phyloP scores from a whole-genome alignment of 2,329 filamentous ascomycete species.

The Aureobasidium sp. region DNA sequence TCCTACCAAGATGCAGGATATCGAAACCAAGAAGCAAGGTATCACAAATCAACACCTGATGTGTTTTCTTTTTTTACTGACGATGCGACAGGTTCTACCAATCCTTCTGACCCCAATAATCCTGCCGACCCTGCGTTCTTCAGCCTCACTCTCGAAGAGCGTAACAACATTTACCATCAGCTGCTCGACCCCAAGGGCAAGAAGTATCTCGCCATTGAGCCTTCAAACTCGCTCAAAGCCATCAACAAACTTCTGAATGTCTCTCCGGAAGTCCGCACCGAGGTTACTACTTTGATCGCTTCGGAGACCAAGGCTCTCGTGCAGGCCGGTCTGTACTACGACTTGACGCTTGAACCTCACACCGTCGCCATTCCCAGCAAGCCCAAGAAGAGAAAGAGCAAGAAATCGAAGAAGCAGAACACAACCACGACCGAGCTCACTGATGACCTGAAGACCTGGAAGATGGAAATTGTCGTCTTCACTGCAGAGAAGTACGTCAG shows the following conservation, averaged over 20 bases:
- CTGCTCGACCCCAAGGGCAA: neutral
- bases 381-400: neutral
- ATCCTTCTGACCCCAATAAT: neutral
- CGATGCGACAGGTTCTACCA: neutral
- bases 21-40: neutral
- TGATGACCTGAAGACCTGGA: neutral
- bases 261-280: neutral
- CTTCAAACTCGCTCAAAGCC: neutral
- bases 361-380: neutral
- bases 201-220: neutral
- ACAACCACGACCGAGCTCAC: neutral
- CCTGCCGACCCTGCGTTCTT: neutral
- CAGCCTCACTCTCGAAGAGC: neutral
- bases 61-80: neutral
- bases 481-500: neutral
- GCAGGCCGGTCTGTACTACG: neutral
- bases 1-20: neutral
- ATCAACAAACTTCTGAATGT: neutral
- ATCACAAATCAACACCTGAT: too few relatives aligned
- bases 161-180: neutral
- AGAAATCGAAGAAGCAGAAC: neutral
- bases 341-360: neutral
- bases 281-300: neutral
- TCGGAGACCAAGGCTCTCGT: neutral
- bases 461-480: neutral